phyloP scores from a whole-genome alignment of 1,139 yeast genomes.

The Kodamaea sp. region DNA sequence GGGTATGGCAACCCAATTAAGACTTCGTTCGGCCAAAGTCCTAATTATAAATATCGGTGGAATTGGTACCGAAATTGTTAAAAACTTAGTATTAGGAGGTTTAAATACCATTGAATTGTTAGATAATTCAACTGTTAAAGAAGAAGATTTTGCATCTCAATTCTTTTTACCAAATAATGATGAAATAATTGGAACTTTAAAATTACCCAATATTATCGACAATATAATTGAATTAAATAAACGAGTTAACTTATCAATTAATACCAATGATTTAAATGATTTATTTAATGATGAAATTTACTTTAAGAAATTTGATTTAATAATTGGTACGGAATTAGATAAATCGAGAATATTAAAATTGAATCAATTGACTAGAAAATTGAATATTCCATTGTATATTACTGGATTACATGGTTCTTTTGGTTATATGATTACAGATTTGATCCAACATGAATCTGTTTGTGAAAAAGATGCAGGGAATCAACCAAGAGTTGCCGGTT shows the following conservation, averaged over 20 bases:
- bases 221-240: slow-evolving; percentile 72
- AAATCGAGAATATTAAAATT: slow-evolving; percentile 39
- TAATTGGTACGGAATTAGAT: slow-evolving; percentile 69
- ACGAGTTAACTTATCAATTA: slow-evolving; percentile 56
- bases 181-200: slow-evolving; percentile 42
- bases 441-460: slow-evolving; percentile 57
- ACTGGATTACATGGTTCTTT: slow-evolving; percentile 75
- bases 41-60: slow-evolving; percentile 68
- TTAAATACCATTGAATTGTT: slow-evolving; percentile 70
- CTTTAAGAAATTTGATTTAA: slow-evolving; percentile 60
- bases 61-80: slow-evolving; percentile 74
- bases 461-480: slow-evolving; percentile 46
- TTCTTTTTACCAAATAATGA: slow-evolving; percentile 67
- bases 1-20: slow-evolving; percentile 92
- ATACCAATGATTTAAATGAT: slow-evolving; percentile 29
- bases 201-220: slow-evolving; percentile 52
- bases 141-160: slow-evolving; percentile 70
- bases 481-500: slow-evolving; percentile 40
- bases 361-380: slow-evolving; percentile 53
- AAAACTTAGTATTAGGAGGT: slow-evolving; percentile 87
- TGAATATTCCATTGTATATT: slow-evolving; percentile 62
- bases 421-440: slow-evolving; percentile 79
- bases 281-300: slow-evolving; percentile 28
- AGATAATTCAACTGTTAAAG: slow-evolving; percentile 54
- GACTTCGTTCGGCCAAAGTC: slow-evolving; percentile 71